Evolutionary conservation across 2,329 filamentous ascomycete genomes (phyloP), one percentile per base, ranked within the genome.

Genomic region (Diaporthe batatas): DNA sequence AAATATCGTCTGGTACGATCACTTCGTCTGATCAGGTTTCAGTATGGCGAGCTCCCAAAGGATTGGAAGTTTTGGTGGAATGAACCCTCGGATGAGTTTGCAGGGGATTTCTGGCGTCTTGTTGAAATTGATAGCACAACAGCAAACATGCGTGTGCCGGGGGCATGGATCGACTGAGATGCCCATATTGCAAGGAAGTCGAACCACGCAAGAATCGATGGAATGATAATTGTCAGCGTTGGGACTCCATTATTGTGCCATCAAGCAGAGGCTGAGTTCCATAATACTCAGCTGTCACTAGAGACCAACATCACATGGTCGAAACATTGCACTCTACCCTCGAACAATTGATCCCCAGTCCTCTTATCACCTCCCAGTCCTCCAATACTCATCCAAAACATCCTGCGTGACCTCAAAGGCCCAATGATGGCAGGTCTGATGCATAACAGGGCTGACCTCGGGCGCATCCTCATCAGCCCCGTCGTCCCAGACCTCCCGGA

Each of bases 381-480:
- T 75, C 87, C 86, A 88, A 59, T 83, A 86, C 57, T 80, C 80
- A 79, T 88, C 86, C 74, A 88, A 74, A 68, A 83, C 82, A 70
- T 85, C 82, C 78, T 88, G 86, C 49, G 85, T 80, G 4, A 87
- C 83, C 77, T 88, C 86, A 77, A 83, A 88, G 0, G 85, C 87
- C 87, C 86, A 89, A 76, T 90, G 87, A 77, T 87, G 85, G 74
- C 87, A 89, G 7, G 87, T 89, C 81, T 89, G 87, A 79, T 88
- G 87, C 77, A 89, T 84, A 1, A 88, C 87, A 0, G 87, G 87
- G 79, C 86, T 88, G 12, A 89, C 86, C 55, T 87, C 84, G 3
- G 71, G 75, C 21, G 57, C 73, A 21, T 83, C 84, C 2, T 77
- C 77, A 53, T 82, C 79, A 73, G 87, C 86, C 44, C 83, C 86